Base-by-base conservation (phyloP, 345 rosid species). In the Diplotaxis tenuifolia region DNA sequence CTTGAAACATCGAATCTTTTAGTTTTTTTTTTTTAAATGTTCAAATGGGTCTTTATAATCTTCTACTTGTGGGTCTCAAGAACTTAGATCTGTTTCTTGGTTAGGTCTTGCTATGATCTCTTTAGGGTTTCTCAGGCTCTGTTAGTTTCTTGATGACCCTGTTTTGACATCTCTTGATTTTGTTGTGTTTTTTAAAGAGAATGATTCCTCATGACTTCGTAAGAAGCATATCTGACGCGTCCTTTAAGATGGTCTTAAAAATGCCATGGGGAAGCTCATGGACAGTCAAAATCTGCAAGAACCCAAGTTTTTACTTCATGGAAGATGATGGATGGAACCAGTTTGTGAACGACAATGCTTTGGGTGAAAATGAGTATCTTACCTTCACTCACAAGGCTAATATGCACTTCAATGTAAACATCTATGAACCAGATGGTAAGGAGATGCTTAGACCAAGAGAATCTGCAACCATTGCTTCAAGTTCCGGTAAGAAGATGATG, bases 241-340 rank as follows among this genome's bases (percentile, higher is more conserved):
- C 59, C 0, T 9, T 5, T 50, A 53, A 66, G 58, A 72, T 77
- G 73, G 59, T 72, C 11, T 66, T 77, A 16, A 52, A 71, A 12
- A 6, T 67, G 32, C 12, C 63, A 60, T 77, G 80, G 73, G 73
- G 73, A 59, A 72, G 62, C 32, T 77, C 65, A 66, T 72, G 80
- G 80, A 4, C 27, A 10, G 34, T 77, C 55, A 60, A 53, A 59
- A 40, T 77, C 38, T 66, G 27, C 31, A 72, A 15, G 14, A 65
- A 65, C 62, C 10, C 22, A 60, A 8, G 15, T 4, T 71, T 60
- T 12, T 62, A 59, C 38, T 77, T 50, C 57, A 77, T 77, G 77
- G 73, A 77, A 32, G 63, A 65, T 66, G 6, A 4, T 16, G 77
- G 77, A 60, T 77, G 77, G 77, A 27, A 60, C 1, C 5, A 53